These are phyloP conservation scores for Gamarada debralockiae DNA, from an alignment of 495 filamentous ascomycete species.

Conservation along the genomic window DNA sequence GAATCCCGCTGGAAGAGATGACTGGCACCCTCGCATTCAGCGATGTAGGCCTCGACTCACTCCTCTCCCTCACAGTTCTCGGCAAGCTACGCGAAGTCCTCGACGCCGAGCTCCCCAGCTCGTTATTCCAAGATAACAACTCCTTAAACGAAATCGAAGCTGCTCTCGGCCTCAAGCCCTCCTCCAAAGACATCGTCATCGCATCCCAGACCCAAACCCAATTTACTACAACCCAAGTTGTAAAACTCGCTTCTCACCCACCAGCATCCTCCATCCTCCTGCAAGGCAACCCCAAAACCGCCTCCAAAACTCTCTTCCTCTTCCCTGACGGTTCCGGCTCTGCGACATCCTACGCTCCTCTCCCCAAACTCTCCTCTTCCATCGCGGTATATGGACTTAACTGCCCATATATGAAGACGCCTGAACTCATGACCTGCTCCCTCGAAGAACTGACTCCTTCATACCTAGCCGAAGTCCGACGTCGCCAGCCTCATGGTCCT, in stretches of 20 bases:
- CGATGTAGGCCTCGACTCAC: slow-evolving; percentile 54
- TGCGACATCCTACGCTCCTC: slow-evolving; percentile 53
- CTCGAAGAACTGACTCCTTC: slow-evolving; percentile 45
- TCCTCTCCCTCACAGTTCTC: slow-evolving; percentile 51
- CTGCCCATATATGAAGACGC: slow-evolving; percentile 38
- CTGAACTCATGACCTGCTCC: slow-evolving; percentile 50
- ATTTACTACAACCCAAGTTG: no score
- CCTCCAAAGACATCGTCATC: neutral
- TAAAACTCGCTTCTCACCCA: neutral
- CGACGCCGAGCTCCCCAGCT: slow-evolving; percentile 36
- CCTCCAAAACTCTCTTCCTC: slow-evolving; percentile 47
- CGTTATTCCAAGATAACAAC: slow-evolving; percentile 30
- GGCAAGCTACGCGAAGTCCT: slow-evolving; percentile 55
- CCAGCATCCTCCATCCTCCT: slow-evolving; percentile 5
- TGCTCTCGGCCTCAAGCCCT: slow-evolving; percentile 40
- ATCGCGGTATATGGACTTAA: slow-evolving; percentile 60
- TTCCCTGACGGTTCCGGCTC: slow-evolving; percentile 76
- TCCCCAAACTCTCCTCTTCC: slow-evolving; percentile 43
- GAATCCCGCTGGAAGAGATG: slow-evolving; percentile 28
- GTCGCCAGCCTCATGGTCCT: slow-evolving; percentile 59
- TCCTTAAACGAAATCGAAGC: slow-evolving; percentile 34
- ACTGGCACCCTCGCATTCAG: slow-evolving; percentile 41
- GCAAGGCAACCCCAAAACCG: slow-evolving; percentile 3
- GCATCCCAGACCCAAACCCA: neutral
- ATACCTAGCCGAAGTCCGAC: slow-evolving; percentile 60